Conservation (phyloP, 75 land plant species). For the Chamaecyparis obtusa region DNA sequence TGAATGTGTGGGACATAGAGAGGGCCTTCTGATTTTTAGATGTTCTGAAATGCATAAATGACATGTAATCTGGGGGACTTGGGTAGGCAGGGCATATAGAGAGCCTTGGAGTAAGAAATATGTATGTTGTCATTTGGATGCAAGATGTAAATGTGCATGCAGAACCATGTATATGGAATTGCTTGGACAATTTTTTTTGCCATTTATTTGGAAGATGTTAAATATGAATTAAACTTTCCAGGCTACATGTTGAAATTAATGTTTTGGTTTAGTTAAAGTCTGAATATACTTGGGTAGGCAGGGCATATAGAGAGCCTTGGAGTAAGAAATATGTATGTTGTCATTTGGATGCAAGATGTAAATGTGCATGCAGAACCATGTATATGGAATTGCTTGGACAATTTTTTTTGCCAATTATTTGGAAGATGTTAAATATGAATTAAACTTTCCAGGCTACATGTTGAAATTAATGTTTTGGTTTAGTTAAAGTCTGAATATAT, state of each 20-base stretch:
- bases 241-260: background rate
- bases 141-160: background rate
- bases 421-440: background rate
- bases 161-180: background rate
- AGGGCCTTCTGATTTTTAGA: background rate
- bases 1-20: background rate
- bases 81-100: background rate
- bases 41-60: background rate
- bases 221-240: background rate
- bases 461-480: constrained; percentile 4
- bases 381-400: background rate
- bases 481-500: background rate
- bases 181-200: background rate
- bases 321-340: background rate
- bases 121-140: background rate
- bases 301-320: background rate
- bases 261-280: constrained; percentile 1
- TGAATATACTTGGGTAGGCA: background rate
- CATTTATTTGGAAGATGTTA: constrained; percentile 5
- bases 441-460: background rate
- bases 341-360: background rate
- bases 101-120: background rate
- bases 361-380: background rate
- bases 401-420: background rate
- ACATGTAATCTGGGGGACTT: background rate